Conservation (phyloP, 148 eudicot species). For the Chenopodium quinoa region DNA sequence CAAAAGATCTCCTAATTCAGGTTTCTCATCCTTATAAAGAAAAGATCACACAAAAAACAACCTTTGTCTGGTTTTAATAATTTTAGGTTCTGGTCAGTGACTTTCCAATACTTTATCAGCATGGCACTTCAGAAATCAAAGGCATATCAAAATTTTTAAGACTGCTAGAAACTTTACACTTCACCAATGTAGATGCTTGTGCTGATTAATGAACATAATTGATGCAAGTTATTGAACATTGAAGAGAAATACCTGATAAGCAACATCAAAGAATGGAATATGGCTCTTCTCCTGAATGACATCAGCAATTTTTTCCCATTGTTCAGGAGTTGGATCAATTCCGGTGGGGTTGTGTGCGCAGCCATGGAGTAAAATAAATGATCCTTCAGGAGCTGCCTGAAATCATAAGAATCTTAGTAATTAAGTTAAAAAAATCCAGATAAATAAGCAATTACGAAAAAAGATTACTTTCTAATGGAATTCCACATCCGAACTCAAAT, state of each 20-base stretch:
- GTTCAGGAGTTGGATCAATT: slow-evolving; percentile 93
- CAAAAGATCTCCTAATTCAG: neutral
- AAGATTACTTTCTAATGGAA: neutral
- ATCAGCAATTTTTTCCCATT: slow-evolving; percentile 91
- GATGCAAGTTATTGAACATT: neutral
- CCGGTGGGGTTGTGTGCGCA: slow-evolving; percentile 99
- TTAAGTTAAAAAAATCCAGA: neutral
- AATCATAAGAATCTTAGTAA: slow-evolving; percentile 2
- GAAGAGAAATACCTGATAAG: slow-evolving; percentile 68
- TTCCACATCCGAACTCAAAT: neutral
- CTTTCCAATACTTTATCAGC: neutral
- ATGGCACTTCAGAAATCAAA: neutral
- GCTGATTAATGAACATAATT: neutral
- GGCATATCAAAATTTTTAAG: neutral
- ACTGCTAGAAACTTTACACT: no score
- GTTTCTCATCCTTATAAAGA: neutral
- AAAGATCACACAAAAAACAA: neutral
- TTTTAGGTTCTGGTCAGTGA: neutral
- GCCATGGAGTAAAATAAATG: slow-evolving; percentile 92
- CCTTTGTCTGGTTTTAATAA: neutral
- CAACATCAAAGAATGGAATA: slow-evolving; percentile 97
- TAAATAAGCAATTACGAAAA: neutral
- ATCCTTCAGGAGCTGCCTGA: slow-evolving; percentile 95
- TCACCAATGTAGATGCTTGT: neutral
- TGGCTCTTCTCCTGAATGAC: slow-evolving; percentile 88